Percentiles rank a stretch among this genome's conserved stretches.
Evolutionary conservation across 2,329 filamentous ascomycete species (phyloP).

Genomic region (Exophiala mesophila): DNA sequence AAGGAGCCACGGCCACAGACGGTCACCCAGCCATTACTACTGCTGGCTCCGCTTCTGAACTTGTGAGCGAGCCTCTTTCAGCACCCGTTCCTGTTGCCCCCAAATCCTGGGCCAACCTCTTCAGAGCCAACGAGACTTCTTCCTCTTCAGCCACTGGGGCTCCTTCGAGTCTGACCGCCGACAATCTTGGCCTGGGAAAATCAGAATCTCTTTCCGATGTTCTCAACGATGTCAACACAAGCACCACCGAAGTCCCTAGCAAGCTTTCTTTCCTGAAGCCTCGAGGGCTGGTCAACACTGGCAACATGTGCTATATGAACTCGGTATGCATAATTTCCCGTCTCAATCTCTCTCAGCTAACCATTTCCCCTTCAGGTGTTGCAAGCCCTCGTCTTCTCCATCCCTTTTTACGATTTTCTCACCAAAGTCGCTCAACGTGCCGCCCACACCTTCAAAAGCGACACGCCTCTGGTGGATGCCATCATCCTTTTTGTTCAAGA

Average conservation of each 20-base stretch:
- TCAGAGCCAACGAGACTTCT: conserved; percentile 48
- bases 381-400: conserved; percentile 90
- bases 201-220: conserved; percentile 68
- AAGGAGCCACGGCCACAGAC: conserved; percentile 10
- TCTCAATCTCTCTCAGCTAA: conserved; percentile 32
- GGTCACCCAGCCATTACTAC: conserved; percentile 8
- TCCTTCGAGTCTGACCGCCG: conserved; percentile 16
- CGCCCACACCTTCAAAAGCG: conserved; percentile 87
- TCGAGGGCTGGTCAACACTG: conserved; percentile 88
- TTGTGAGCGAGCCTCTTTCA: conserved; percentile 36
- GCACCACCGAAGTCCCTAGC: conserved; percentile 48
- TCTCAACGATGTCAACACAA: conserved; percentile 66
- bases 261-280: conserved; percentile 82
- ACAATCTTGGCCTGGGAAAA: conserved; percentile 39
- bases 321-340: conserved; percentile 59
- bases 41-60: conserved; percentile 26
- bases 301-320: conserved; percentile 99
- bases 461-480: conserved; percentile 87
- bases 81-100: conserved; percentile 41
- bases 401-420: conserved; percentile 90
- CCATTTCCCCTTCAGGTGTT: conserved; percentile 59
- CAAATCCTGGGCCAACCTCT: conserved; percentile 65
- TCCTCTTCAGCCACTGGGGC: conserved; percentile 29
- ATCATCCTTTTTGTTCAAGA: conserved; percentile 97
- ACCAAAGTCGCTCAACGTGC: conserved; percentile 80